Percentiles rank a stretch among this genome's conserved stretches.
These are phyloP conservation scores for button mushroom (Agaricus bisporus) DNA, from an alignment of 768 basidiomycete genomes.

Conservation along the genomic window DNA sequence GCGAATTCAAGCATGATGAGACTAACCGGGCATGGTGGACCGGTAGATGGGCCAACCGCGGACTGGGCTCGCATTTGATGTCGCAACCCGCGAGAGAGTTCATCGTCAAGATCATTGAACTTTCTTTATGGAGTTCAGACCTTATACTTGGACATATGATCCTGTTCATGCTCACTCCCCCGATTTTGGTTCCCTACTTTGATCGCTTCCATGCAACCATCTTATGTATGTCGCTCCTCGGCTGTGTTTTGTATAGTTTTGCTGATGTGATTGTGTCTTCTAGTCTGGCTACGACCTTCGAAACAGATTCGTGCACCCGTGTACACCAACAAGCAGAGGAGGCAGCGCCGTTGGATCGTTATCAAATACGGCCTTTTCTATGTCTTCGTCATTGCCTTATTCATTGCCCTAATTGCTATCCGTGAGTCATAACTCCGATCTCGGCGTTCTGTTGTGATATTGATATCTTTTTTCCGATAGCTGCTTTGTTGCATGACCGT, in stretches of 20 bases:
- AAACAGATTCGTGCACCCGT: slow-evolving; percentile 91
- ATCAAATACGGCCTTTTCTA: slow-evolving; percentile 83
- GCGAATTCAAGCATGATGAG: slow-evolving; percentile 99
- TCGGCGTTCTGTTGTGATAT: slow-evolving; percentile 9
- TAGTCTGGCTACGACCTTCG: slow-evolving; percentile 93
- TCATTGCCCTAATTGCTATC: slow-evolving; percentile 70
- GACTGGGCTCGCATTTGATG: slow-evolving; percentile 85
- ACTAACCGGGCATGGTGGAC: slow-evolving; percentile 99
- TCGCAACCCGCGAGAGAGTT: slow-evolving; percentile 98
- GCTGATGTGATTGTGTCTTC: slow-evolving; percentile 15
- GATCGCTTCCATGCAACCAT: slow-evolving; percentile 88
- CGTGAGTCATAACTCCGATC: slow-evolving; percentile 43
- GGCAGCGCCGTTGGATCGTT: slow-evolving; percentile 86
- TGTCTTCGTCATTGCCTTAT: slow-evolving; percentile 56
- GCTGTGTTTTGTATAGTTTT: slow-evolving; percentile 2
- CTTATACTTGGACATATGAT: slow-evolving; percentile 84
- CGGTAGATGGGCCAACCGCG: slow-evolving; percentile 93
- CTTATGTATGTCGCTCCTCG: slow-evolving; percentile 57
- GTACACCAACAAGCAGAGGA: slow-evolving; percentile 85
- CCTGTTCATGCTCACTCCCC: slow-evolving; percentile 86
- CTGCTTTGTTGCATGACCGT: slow-evolving; percentile 53
- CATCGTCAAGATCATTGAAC: slow-evolving; percentile 94
- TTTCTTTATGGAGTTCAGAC: slow-evolving; percentile 94
- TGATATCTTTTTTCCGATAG: slow-evolving; percentile 26
- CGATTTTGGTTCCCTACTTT: slow-evolving; percentile 85